Conservation (phyloP, 2,329 filamentous ascomycete species). For the Penicillium sp. region DNA sequence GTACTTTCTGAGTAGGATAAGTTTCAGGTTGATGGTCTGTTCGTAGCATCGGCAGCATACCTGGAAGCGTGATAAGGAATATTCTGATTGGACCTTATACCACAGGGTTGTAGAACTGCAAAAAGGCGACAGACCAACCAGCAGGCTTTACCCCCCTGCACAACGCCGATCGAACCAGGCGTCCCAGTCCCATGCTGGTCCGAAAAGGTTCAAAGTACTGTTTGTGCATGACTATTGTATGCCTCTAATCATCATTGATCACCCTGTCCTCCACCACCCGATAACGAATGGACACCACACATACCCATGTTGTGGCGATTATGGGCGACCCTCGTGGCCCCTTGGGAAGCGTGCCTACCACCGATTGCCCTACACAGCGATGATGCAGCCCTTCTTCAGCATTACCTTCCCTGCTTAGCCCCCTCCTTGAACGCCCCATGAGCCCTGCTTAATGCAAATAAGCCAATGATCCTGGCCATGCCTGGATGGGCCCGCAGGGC, state of each 20-base stretch:
- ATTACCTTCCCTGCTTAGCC: neutral
- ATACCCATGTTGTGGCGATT: neutral
- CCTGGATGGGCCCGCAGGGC: neutral
- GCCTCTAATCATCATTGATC: neutral
- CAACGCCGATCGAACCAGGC: neutral
- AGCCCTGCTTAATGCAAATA: neutral
- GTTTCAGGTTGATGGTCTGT: too few species aligned
- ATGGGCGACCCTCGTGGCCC: neutral
- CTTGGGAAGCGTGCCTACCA: neutral
- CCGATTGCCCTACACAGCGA: neutral
- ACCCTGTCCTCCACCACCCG: neutral
- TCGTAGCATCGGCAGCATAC: too few species aligned
- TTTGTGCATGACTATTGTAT: too few species aligned
- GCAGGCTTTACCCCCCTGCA: neutral
- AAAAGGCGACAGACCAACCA: neutral
- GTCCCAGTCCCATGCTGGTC: neutral
- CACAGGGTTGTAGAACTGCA: neutral
- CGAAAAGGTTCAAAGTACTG: neutral
- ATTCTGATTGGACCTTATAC: neutral
- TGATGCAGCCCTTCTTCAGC: neutral
- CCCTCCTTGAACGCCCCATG: neutral
- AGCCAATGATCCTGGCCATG: neutral
- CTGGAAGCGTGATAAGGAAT: neutral
- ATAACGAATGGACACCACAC: neutral
- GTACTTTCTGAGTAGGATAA: too few species aligned